phyloP scores from a whole-genome alignment of 176 grass and related monocot genomes.

The Guadua angustifolia region DNA sequence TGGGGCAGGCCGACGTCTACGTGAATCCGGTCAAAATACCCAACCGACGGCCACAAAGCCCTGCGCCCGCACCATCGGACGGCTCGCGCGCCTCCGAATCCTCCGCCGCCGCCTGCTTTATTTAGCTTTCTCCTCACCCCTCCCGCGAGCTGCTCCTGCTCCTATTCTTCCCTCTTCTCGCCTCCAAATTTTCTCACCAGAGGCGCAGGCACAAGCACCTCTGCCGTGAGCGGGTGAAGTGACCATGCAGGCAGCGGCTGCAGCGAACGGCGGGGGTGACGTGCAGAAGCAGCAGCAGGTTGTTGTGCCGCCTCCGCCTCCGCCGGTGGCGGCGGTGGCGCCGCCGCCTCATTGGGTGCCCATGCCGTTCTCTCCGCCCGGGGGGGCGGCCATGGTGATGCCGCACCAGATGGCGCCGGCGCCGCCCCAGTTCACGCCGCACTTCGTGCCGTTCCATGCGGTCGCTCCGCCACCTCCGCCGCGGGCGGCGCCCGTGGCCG shows the following conservation, averaged over 20 bases:
- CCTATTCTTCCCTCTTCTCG: conserved; percentile 15
- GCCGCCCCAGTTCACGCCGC: conserved; percentile 52
- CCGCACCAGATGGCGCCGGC: conserved; percentile 81
- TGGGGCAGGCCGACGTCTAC: conserved; percentile 55
- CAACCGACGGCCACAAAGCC: conserved; percentile 27
- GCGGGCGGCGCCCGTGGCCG: not conserved
- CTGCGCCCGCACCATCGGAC: conserved; percentile 57
- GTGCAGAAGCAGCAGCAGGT: conserved; percentile 34
- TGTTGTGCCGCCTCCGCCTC: too few species aligned
- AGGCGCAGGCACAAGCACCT: not conserved
- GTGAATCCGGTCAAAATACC: conserved; percentile 68
- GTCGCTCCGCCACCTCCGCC: conserved; percentile 46
- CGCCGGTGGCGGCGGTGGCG: too few species aligned
- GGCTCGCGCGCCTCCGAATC: conserved; percentile 29
- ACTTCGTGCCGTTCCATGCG: conserved; percentile 80
- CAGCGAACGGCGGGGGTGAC: conserved; percentile 48
- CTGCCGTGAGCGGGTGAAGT: not conserved
- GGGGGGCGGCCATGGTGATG: conserved; percentile 74
- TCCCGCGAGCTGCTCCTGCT: conserved; percentile 44
- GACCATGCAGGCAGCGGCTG: conserved; percentile 69
- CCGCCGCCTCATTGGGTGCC: conserved; percentile 52
- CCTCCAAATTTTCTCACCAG: conserved; percentile 43
- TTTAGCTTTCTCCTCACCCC: conserved; percentile 52
- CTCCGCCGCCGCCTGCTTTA: conserved; percentile 62
- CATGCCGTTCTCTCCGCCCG: conserved; percentile 63